A percentile compares a stretch with the other conserved stretches of the same genome.
These are phyloP conservation scores for Globisporangium sylvaticum DNA, from an alignment of 352 stramenopile genomes.

Conservation along the genomic window DNA sequence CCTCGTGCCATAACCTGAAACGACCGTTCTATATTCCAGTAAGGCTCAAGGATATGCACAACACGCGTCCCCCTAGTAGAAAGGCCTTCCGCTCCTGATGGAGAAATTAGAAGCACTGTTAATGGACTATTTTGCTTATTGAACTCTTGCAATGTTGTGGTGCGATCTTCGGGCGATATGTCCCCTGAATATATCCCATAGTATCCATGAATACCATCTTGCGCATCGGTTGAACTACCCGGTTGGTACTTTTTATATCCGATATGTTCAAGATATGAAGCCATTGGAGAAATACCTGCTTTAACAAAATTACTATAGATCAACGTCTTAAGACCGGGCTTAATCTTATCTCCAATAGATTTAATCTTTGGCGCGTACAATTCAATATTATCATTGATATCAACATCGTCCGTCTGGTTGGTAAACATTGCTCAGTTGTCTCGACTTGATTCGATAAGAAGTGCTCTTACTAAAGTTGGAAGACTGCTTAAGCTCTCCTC, in stretches of 20 bases:
- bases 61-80: neutral
- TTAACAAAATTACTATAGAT: neutral
- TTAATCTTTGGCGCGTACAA: neutral
- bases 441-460: neutral
- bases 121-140: neutral
- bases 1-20: neutral
- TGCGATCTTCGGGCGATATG: neutral
- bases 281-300: neutral
- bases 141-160: neutral
- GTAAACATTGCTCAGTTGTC: neutral
- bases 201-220: neutral
- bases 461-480: neutral
- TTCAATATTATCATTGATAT: neutral
- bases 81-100: neutral
- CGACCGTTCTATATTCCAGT: neutral
- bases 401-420: neutral
- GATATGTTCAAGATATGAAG: neutral
- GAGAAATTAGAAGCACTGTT: neutral
- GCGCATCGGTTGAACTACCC: neutral
- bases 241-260: neutral
- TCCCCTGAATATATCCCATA: neutral
- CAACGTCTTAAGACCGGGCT: neutral
- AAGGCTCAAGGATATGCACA: neutral
- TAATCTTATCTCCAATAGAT: neutral
- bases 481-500: neutral